Base-by-base conservation (phyloP, 768 basidiomycete species). In the Agaricus sinodeliciosus region DNA sequence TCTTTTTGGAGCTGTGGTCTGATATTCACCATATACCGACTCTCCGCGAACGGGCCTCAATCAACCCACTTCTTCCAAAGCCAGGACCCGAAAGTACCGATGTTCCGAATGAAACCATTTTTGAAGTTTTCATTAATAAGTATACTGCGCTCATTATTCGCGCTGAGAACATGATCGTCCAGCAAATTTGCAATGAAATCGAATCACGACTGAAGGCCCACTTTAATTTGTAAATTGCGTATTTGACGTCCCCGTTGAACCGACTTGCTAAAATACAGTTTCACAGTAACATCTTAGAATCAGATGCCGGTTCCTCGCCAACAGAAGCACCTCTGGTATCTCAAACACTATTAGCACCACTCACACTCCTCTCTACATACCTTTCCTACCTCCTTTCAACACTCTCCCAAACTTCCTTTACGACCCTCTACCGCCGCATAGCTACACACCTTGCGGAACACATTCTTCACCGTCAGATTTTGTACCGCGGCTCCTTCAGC, bases 1-100 rank as follows among this genome's bases (percentile, higher is more conserved):
- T 93, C 69, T 97, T 95, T 73, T 71, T 99, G 13, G 90, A 96
- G 65, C 68, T 99, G 28, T 93, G 87, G 86, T 69, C 79, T 11
- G 90, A 91, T 60, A 89, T 94, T 59, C 81, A 79, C 56, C 77
- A 70, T 39, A 75, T 78, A 28, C 72, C 78, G 3, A 71, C 74
- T 22, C 71, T 91, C 11, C 82, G 84, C 18, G 69, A 72, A n/a
- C 73, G 72, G 55, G 79, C 76, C 8, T 68, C 76, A 55, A 69
- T 68, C 11, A 76, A 73, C 28, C 57, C 75, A 4, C 73, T 80
- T 4, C 64, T 87, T 27, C 82, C 86, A 1, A 68, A 73, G 55
- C 72, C 53, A 26, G 43, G 51, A 27, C 55, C 72, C 3, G 63
- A 66, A 15, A 64, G 60, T 16, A 60, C 61, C 4, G 68, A 72